Evolutionary conservation across 129 eudicot genomes (phyloP).

Genomic region (Solidago caesia): DNA sequence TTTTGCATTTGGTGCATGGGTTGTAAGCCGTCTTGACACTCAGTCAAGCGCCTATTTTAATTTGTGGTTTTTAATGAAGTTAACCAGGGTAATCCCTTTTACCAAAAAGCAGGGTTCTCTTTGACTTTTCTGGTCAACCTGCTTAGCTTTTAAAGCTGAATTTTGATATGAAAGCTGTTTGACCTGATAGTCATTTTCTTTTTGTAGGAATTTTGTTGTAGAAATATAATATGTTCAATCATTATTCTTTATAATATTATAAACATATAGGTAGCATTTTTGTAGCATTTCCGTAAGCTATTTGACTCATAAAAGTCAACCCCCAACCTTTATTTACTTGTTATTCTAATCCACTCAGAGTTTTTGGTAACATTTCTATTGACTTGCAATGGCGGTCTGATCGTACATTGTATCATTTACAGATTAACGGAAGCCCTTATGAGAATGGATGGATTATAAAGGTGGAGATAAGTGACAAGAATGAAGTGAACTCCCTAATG

Average conservation of each 20-base stretch:
- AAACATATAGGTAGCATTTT: no score
- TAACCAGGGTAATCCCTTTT: no score
- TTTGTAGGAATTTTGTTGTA: background rate
- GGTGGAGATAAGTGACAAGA: constrained; percentile 59
- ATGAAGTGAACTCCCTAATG: constrained; percentile 55
- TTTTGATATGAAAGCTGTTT: background rate
- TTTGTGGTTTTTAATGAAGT: no score
- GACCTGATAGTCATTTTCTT: background rate
- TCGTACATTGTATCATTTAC: constrained; percentile 8
- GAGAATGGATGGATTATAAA: constrained; percentile 93
- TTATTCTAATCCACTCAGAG: no score
- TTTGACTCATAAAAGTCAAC: background rate
- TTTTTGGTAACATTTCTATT: background rate
- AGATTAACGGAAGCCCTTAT: constrained; percentile 84
- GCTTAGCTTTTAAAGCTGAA: background rate
- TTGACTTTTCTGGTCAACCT: background rate
- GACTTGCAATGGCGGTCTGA: background rate
- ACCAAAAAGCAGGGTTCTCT: background rate
- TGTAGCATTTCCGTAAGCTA: background rate
- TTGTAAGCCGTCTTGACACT: no score
- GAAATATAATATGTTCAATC: background rate
- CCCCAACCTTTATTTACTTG: no score
- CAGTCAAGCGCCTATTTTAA: no score
- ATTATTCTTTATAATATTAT: background rate
- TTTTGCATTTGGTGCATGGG: no score